Percentiles rank a stretch among this genome's conserved stretches.
These are phyloP conservation scores for Neofusicoccum ribis DNA, from an alignment of 2,329 filamentous ascomycete genomes.

Conservation along the genomic window DNA sequence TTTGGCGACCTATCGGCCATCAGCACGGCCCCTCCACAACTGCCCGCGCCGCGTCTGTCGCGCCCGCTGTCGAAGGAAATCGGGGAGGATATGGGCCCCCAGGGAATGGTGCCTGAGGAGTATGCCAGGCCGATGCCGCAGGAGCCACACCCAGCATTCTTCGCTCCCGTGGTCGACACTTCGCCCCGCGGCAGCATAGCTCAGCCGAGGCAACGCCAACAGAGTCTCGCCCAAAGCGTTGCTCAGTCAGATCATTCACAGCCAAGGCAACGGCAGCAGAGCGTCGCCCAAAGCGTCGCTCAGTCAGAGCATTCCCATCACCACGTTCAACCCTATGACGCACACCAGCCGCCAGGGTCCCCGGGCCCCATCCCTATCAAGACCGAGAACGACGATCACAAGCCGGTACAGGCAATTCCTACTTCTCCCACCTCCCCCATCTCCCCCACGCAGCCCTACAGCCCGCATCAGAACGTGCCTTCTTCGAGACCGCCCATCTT, in stretches of 20 bases:
- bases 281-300: conserved; percentile 6
- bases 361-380: conserved; percentile 26
- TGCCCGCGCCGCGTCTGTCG: conserved; percentile 5
- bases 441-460: conserved; percentile 29
- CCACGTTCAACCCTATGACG: conserved; percentile 27
- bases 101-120: conserved; percentile 18
- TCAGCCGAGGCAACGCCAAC: conserved; percentile 20
- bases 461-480: conserved; percentile 24
- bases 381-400: conserved; percentile 23
- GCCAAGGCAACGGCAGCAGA: conserved; percentile 19
- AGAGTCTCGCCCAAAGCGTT: conserved; percentile 4
- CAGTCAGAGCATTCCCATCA: conserved; percentile 34
- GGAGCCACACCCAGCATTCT: conserved; percentile 23
- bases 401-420: conserved; percentile 13
- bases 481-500: conserved; percentile 28
- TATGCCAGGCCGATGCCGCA: conserved; percentile 29
- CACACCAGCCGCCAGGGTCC: conserved; percentile 25
- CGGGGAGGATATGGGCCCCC: conserved; percentile 1
- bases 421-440: conserved; percentile 21
- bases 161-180: conserved; percentile 21
- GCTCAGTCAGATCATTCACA: conserved; percentile 33
- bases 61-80: conserved; percentile 24
- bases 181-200: conserved; percentile 15
- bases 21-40: conserved; percentile 24
- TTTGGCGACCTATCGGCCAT: conserved; percentile 18